These are phyloP conservation scores for Rhamnella rubrinervis DNA, from an alignment of 331 rosid species.

Conservation along the genomic window DNA sequence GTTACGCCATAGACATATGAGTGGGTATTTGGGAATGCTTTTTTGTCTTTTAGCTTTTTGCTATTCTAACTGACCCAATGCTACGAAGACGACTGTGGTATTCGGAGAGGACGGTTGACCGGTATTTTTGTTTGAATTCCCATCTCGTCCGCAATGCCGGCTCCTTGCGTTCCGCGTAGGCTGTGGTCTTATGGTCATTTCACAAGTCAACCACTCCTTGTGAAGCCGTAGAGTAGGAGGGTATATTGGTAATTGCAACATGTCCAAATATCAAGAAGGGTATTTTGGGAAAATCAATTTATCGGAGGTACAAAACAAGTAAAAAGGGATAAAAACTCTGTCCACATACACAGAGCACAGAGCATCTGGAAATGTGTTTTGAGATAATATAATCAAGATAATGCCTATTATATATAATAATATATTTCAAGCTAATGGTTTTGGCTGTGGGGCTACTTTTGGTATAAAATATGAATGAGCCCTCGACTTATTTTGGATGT, in stretches of 20 bases:
- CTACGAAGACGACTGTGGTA: slow-evolving; percentile 32
- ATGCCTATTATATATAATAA: background rate
- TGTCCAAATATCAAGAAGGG: background rate
- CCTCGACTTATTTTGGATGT: too few relatives aligned
- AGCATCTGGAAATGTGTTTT: slow-evolving; percentile 33
- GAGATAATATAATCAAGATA: slow-evolving; percentile 16
- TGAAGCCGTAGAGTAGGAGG: background rate
- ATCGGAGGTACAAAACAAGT: background rate
- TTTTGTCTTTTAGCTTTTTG: slow-evolving; percentile 12
- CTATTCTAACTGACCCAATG: slow-evolving; percentile 19
- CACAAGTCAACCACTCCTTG: background rate
- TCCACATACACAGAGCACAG: slow-evolving; percentile 26
- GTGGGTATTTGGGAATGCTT: background rate
- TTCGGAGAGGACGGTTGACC: slow-evolving; percentile 69
- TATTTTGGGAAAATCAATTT: background rate
- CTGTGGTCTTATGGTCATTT: slow-evolving; percentile 24
- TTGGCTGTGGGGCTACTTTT: slow-evolving; percentile 4
- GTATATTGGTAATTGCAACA: slow-evolving; percentile 14
- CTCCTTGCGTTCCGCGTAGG: slow-evolving; percentile 20
- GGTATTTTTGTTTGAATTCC: slow-evolving; percentile 46
- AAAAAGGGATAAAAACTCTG: slow-evolving; percentile 25
- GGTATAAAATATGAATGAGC: too few relatives aligned
- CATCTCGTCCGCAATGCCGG: slow-evolving; percentile 50
- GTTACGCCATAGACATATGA: slow-evolving; percentile 12
- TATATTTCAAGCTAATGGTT: background rate